Base-by-base conservation (phyloP, 2,329 filamentous ascomycete genomes). In the Drechmeria coniospora region DNA sequence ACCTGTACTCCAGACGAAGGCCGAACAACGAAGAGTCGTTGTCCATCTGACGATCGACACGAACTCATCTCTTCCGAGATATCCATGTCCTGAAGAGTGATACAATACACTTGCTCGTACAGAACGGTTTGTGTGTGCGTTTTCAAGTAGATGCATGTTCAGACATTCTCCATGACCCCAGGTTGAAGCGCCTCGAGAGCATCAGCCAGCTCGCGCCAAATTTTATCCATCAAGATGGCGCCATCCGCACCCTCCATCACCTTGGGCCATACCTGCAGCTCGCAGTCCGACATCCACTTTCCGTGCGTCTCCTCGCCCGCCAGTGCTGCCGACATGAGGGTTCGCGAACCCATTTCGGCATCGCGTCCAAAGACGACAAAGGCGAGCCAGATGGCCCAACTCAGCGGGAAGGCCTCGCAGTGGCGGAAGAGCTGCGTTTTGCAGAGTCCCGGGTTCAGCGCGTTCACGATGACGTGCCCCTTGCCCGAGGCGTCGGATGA, bases 171-270 rank as follows among this genome's bases (percentile, higher is more conserved):
- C 6, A 36, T 42, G 10, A 61, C 38, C 0, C 54, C 55, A 1
- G 56, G 53, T 33, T 60, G 48, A 18, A 64, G 49, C 3, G 28
- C 45, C 27, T 65, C 58, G 17, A 66, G 29, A 13, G 58, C 44
- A 8, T 37, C 50, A 34, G 56, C 25, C 36, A 65, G 35, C 44
- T 67, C 59, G 11, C 38, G 46, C 41, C 51, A 65, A 3, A 61
- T 41, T 32, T 43, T 51, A 25, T 42, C 38, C 32, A 54, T 55
- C 29, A 45, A 32, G 28, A 43, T 29, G 21, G 41, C 37, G 1
- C 59, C 61, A 19, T 57, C 47, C 5, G 50, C 42, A 5, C 57
- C 45, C 6, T 37, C 28, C 40, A 51, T 45, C 5, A 35, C 21
- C 8, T 30, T 27, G 5, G 46, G 42, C 26, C 37, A 36, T 15